Evolutionary conservation across 768 basidiomycete genomes (phyloP).

Genomic region (Lanmaoa pseudosensibilis): DNA sequence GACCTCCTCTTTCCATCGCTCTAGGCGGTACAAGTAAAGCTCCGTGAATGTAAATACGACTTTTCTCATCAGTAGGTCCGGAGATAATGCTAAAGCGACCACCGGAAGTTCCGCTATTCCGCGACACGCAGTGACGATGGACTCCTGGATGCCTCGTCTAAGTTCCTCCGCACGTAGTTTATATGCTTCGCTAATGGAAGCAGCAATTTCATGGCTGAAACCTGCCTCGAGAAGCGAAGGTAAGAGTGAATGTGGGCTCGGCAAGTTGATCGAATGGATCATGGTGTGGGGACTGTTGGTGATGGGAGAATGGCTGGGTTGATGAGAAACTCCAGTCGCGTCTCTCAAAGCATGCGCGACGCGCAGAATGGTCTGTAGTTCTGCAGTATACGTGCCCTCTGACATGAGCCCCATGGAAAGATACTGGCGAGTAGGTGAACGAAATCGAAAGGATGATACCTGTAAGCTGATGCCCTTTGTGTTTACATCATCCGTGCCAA

Average conservation of each 20-base stretch:
- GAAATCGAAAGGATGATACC: neutral
- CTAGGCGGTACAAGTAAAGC: neutral
- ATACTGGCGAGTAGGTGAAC: neutral
- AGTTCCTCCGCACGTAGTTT: neutral
- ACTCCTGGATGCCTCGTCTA: neutral
- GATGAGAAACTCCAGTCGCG: neutral
- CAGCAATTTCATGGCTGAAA: accelerated
- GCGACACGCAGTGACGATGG: neutral
- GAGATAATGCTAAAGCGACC: accelerated
- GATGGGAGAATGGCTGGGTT: neutral
- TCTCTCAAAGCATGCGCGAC: too few species aligned
- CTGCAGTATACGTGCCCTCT: too few species aligned
- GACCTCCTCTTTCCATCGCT: slow-evolving; percentile 1
- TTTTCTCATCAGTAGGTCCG: accelerated
- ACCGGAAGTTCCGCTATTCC: neutral
- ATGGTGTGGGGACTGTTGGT: neutral
- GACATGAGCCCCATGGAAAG: too few species aligned
- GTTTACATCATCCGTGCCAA: neutral
- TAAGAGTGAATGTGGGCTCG: neutral
- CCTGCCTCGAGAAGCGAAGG: slow-evolving; percentile 3
- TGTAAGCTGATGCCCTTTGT: neutral
- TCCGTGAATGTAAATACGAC: neutral
- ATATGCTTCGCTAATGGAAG: neutral
- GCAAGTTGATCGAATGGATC: neutral
- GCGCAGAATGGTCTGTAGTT: too few species aligned